Base-by-base conservation (phyloP, 2,329 filamentous ascomycete genomes). In the Seiridium cupressi region DNA sequence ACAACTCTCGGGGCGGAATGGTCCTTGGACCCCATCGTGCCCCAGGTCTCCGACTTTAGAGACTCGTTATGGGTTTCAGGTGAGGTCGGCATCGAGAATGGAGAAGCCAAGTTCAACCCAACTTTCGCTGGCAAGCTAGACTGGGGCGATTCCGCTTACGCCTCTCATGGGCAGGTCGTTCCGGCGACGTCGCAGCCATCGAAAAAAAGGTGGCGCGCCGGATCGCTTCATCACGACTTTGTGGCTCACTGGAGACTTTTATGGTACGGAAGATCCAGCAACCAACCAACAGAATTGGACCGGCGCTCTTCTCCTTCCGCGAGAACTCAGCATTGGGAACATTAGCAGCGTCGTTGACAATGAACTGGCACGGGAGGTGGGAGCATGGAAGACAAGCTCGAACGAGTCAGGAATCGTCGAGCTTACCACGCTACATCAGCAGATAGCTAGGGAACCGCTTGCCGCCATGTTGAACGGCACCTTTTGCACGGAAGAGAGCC, bases 211-310 rank as follows among this genome's bases (percentile, higher is more conserved):
- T 47, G 74, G 70, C 26, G 72, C 75, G 0, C 73, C 76, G 1
- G 76, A 79, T 61, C 72, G 77, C 4, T 79, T 76, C 62, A 71
- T 79, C 53, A 68, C 69, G 4, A 78, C 76, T 57, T 26, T 78
- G 1, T 79, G 77, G 77, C 64, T 79, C 46, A 79, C 76, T 3
- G 76, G 76, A n/a, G 70, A 79, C 58, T 73, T 74, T 57, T 79
- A 74, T 59, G 76, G 70, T 1, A 76, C 73, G 5, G 62, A 70
- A 1, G 65, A 70, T 46, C 77, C 78, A 58, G 76, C 77, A 2
- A 74, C 71, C 26, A 26, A 64, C 0, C 76, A 78, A 64, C 77
- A 79, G 60, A 78, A 78, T 51, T 79, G 77, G 77, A 76, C 76
- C 1, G 76, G 77, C 2, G 71, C 76, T 1, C 69, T 81, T 11